Percentiles rank a stretch among this genome's conserved stretches.
These are phyloP conservation scores for Beauveria bassiana DNA, from an alignment of 2,329 filamentous ascomycete genomes.

Conservation along the genomic window DNA sequence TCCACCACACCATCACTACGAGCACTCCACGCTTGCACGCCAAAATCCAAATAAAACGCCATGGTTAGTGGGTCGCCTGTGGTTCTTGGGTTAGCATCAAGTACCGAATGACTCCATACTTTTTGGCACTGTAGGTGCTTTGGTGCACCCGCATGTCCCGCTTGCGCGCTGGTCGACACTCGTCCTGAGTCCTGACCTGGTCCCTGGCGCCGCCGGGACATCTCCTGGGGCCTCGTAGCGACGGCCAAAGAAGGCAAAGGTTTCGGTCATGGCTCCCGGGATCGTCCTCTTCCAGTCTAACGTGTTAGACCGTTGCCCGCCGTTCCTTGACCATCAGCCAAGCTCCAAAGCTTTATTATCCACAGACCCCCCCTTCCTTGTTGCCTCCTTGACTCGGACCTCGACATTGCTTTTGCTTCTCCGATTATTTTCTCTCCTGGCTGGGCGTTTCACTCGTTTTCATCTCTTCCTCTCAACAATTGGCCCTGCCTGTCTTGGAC, in stretches of 20 bases:
- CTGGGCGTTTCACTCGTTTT: background rate
- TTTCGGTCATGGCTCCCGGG: background rate
- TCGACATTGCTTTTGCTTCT: conserved; percentile 1
- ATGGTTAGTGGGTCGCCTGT: conserved; percentile 8
- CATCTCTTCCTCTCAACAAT: background rate
- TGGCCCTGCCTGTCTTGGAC: background rate
- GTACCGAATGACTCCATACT: conserved; percentile 2
- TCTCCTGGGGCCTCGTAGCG: background rate
- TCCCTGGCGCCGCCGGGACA: conserved; percentile 2
- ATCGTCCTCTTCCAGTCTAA: background rate
- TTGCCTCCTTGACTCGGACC: background rate
- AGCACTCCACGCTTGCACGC: background rate
- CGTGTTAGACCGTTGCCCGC: background rate
- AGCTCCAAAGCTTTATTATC: conserved; percentile 5
- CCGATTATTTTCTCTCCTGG: background rate
- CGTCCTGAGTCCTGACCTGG: background rate
- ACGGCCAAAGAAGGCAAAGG: background rate
- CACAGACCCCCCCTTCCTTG: conserved; percentile 1
- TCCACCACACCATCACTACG: conserved; percentile 9
- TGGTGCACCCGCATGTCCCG: background rate
- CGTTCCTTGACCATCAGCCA: conserved; percentile 1
- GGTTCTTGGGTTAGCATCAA: conserved; percentile 5
- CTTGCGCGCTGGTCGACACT: background rate
- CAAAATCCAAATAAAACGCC: conserved; percentile 8
- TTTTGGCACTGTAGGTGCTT: conserved; percentile 5